A percentile compares a stretch with the other conserved stretches of the same genome.
Conservation (phyloP, 495 filamentous ascomycete species). For the Lepraria neglecta region DNA sequence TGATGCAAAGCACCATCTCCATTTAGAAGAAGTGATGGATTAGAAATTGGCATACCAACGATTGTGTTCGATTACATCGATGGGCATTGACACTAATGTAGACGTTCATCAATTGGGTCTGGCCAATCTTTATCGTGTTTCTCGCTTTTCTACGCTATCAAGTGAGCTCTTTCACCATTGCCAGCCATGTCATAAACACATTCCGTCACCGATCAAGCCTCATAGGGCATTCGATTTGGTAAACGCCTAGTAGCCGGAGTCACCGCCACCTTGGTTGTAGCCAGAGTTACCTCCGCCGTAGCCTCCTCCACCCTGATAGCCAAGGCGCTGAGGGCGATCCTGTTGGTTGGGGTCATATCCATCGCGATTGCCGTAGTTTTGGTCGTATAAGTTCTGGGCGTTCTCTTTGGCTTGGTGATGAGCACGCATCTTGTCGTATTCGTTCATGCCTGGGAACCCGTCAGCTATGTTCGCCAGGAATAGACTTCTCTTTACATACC, state of each 20-base stretch:
- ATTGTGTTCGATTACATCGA: too few species aligned
- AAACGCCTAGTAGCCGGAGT: constrained; percentile 6
- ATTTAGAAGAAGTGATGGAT: too few species aligned
- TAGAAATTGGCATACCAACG: too few species aligned
- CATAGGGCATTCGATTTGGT: neutral
- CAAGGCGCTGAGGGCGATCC: constrained; percentile 30
- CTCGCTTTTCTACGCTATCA: constrained; percentile 2
- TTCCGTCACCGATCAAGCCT: neutral
- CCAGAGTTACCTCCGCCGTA: neutral
- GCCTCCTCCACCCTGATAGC: constrained; percentile 6
- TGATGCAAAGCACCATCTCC: too few species aligned
- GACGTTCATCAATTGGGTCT: too few species aligned
- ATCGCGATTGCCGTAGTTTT: constrained; percentile 49
- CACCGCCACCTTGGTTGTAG: neutral
- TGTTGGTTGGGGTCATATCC: constrained; percentile 42
- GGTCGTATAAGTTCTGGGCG: constrained; percentile 57
- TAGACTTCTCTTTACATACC: constrained; percentile 32
- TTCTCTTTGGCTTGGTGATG: constrained; percentile 61
- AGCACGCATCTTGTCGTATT: constrained; percentile 58
- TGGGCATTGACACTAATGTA: too few species aligned
- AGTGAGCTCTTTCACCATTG: neutral
- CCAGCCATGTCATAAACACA: neutral
- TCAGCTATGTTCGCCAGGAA: neutral
- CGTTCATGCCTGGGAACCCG: constrained; percentile 42
- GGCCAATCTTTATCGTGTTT: too few species aligned